Evolutionary conservation across 164 flowering plant species (phyloP).

Genomic region (Kingdonia uniflora): DNA sequence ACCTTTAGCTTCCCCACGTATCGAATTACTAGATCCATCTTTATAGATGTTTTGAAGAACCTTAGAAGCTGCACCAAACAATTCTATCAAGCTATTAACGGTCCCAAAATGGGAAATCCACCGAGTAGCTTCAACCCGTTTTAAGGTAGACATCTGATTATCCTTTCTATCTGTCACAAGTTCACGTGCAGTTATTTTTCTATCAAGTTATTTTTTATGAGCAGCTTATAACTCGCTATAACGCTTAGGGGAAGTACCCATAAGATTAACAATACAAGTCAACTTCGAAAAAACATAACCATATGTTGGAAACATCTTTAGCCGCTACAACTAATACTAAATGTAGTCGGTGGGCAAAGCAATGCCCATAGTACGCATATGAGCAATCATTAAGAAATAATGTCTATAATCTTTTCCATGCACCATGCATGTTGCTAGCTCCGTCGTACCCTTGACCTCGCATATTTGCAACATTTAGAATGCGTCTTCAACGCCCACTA

Average conservation of each 20-base stretch:
- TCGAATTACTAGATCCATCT: background rate
- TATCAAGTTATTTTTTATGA: too few relatives aligned
- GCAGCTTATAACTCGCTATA: too few relatives aligned
- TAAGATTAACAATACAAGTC: background rate
- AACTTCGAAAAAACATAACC: background rate
- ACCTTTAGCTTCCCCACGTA: background rate
- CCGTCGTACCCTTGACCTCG: background rate
- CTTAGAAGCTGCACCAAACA: background rate
- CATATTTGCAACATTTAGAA: too few relatives aligned
- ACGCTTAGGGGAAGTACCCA: background rate
- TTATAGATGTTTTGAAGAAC: background rate
- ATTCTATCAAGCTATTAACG: background rate
- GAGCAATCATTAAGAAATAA: too few relatives aligned
- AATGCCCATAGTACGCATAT: background rate
- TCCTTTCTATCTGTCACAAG: background rate
- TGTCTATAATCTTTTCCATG: too few relatives aligned
- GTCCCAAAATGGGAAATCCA: conserved; percentile 1
- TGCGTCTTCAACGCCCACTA: background rate
- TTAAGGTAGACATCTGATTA: conserved; percentile 2
- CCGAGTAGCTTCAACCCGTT: background rate
- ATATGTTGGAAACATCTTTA: background rate
- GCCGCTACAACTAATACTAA: conserved; percentile 1
- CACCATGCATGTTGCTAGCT: background rate
- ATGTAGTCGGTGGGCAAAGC: conserved; percentile 1
- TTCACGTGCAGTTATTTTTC: background rate